Conservation (phyloP, 2,329 filamentous ascomycete species). For the Fusarium transvaalense region DNA sequence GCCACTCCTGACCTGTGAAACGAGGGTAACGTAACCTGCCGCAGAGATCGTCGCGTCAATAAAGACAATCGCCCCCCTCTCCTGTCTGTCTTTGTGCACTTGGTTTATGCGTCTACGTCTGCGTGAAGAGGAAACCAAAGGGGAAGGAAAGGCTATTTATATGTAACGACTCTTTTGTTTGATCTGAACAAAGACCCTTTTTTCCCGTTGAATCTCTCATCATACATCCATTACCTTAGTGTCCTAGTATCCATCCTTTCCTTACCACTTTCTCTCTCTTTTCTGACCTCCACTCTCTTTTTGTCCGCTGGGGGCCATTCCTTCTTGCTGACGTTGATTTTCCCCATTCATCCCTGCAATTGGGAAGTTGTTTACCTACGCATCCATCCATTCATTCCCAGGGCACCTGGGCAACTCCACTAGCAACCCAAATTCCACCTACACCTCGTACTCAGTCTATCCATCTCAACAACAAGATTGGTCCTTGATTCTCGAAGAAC, state of each 20-base stretch:
- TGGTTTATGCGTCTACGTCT: slow-evolving; percentile 21
- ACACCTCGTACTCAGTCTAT: slow-evolving; percentile 19
- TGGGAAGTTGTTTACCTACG: slow-evolving; percentile 24
- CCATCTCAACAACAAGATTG: slow-evolving; percentile 26
- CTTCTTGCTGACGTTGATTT: slow-evolving; percentile 22
- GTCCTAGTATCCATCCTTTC: neutral
- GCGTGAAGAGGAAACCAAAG: slow-evolving; percentile 5
- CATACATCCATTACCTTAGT: neutral
- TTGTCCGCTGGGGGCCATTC: slow-evolving; percentile 22
- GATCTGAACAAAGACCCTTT: slow-evolving; percentile 6
- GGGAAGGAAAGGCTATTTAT: slow-evolving; percentile 24
- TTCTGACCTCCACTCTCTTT: neutral
- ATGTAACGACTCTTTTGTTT: slow-evolving; percentile 1
- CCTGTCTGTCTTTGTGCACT: slow-evolving; percentile 21
- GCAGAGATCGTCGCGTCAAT: slow-evolving; percentile 39
- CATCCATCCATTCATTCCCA: too few relatives aligned
- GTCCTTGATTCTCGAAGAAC: slow-evolving; percentile 3
- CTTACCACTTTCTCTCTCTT: neutral
- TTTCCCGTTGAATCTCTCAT: slow-evolving; percentile 2
- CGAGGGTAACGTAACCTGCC: slow-evolving; percentile 42
- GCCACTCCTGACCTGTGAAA: slow-evolving; percentile 38
- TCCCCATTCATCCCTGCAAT: slow-evolving; percentile 22
- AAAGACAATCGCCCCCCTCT: slow-evolving; percentile 20
- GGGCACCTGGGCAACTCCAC: slow-evolving; percentile 27
- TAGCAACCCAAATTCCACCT: slow-evolving; percentile 12